Percentiles rank a stretch among this genome's conserved stretches.
Evolutionary conservation across 768 basidiomycete genomes (phyloP).

Genomic region (Clitopilus passeckerianus): DNA sequence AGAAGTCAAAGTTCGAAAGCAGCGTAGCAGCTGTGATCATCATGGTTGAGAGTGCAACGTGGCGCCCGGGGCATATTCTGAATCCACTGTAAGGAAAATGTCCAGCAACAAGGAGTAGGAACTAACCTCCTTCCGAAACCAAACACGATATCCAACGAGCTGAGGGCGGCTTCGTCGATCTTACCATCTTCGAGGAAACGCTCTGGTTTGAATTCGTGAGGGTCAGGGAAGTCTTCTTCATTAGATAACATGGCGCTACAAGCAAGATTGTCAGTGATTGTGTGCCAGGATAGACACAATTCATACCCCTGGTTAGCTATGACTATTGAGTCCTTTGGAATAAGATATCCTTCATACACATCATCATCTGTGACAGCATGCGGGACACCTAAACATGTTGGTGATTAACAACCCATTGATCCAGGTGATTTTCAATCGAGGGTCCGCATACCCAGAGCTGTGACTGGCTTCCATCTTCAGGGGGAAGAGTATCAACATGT

Average conservation of each 20-base stretch:
- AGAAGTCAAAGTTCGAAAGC: background rate
- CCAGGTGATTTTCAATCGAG: background rate
- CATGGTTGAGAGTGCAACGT: background rate
- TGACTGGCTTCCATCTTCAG: background rate
- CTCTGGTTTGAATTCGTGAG: slow-evolving; percentile 43
- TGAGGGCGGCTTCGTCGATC: slow-evolving; percentile 22
- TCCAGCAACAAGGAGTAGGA: background rate
- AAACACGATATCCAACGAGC: slow-evolving; percentile 42
- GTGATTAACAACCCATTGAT: background rate
- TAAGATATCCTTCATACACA: slow-evolving; percentile 39
- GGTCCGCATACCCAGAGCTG: background rate
- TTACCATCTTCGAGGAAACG: slow-evolving; percentile 36
- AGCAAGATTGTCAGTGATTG: background rate
- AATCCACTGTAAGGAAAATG: too few species aligned
- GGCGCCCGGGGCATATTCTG: background rate
- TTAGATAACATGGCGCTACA: slow-evolving; percentile 32
- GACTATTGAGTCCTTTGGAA: slow-evolving; percentile 38
- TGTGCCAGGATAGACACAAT: background rate
- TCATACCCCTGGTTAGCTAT: slow-evolving; percentile 38
- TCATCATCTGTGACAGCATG: slow-evolving; percentile 49
- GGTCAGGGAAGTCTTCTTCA: slow-evolving; percentile 31
- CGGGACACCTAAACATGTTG: slow-evolving; percentile 35
- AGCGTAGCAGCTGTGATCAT: background rate
- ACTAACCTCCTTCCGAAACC: slow-evolving; percentile 53
- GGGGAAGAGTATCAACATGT: background rate